Base-by-base conservation (phyloP, 228 moss, liverwort and hornwort genomes). In the Sphagnum magellanicum region DNA sequence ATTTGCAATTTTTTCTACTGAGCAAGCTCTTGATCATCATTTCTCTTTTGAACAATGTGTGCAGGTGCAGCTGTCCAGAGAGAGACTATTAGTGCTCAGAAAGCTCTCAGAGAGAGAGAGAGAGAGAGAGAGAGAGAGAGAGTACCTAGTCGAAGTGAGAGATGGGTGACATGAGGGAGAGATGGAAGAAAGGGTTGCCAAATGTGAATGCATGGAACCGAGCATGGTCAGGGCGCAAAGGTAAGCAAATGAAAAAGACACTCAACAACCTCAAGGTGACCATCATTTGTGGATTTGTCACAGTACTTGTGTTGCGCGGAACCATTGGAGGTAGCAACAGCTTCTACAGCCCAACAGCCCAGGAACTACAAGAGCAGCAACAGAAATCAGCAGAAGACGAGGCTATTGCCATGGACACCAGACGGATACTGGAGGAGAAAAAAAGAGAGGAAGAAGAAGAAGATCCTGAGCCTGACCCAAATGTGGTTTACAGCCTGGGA, bases 301-400 rank as follows among this genome's bases (percentile, higher is more conserved):
- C 86, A 4, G n/a, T 86, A 17, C 76, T 86, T 5, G 86, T 86
- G 62, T 71, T 86, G 73, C 82, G 86, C 0, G 86, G 86, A 8
- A 86, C 86, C 6, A 50, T 86, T 13, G 86, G 86, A 1, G 76
- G 82, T 0, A 79, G 81, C 0, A 69, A 70, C 79, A 79, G 82
- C 0, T 71, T 81, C 0, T 66, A 74, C 4, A 4, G 66, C 16
- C 50, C 64, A 4, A 32, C 32, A 32, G 0, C 67, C 0, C 66
- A 72, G 0, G 68, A 17, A 48, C 63, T 65, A 9, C 5, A 49
- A 8, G 71, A 75, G 0, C 47, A 64, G 4, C 69, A 71, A 32
- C 63, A 74, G 67, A 55, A 4, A 8, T 1, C 12, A 12, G 55
- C 55, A 8, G 55, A 12, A 55, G 32, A 32, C 0, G 32, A 47